Conservation (phyloP, 2,329 filamentous ascomycete genomes). For the Colletotrichum sp. region DNA sequence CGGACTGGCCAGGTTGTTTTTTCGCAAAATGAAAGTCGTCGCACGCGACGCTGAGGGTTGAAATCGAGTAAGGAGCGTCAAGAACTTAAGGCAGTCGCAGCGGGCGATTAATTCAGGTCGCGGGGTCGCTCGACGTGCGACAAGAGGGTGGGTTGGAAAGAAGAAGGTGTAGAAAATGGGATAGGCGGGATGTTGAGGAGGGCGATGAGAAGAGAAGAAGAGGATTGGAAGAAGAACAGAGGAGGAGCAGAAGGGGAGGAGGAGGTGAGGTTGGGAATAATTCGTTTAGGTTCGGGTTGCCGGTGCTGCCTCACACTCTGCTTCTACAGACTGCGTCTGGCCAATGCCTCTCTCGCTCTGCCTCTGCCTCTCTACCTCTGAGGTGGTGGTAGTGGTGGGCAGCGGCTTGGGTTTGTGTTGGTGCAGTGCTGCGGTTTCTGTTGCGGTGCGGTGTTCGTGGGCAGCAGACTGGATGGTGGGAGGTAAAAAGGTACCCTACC, state of each 20-base stretch:
- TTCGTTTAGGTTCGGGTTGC: slow-evolving; percentile 12
- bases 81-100: slow-evolving; percentile 12
- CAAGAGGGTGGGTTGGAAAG: slow-evolving; percentile 2
- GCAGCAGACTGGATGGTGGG: not conserved
- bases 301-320: not conserved
- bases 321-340: not conserved
- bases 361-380: slow-evolving; percentile 1
- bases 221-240: not conserved
- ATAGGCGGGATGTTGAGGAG: not conserved
- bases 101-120: not conserved
- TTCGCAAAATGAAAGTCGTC: slow-evolving; percentile 23
- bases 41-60: slow-evolving; percentile 19
- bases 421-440: not conserved
- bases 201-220: not conserved
- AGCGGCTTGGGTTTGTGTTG: not conserved
- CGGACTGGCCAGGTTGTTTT: slow-evolving; percentile 2
- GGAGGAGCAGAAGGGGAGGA: not conserved
- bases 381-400: not conserved
- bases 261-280: slow-evolving; percentile 21
- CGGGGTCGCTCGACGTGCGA: slow-evolving; percentile 15
- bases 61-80: slow-evolving; percentile 18
- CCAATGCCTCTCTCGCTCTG: not conserved
- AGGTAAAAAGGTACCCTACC: not conserved
- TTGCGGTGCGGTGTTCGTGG: not conserved
- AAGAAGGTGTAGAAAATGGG: not conserved